Conservation (phyloP, 306 rosid species). For the Carpinus viminea region DNA sequence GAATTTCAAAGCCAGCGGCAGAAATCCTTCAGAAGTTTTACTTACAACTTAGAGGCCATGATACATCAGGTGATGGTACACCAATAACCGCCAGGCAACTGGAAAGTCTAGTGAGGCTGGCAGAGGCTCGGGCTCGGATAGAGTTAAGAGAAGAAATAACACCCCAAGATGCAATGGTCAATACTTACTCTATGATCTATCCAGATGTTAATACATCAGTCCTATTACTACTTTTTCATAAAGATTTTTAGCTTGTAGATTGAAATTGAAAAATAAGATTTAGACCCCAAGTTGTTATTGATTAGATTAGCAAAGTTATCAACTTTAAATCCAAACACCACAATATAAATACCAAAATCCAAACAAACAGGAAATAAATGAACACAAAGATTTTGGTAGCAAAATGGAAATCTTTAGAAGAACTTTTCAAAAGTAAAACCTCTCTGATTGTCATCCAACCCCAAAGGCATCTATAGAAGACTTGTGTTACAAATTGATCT, state of each 20-base stretch:
- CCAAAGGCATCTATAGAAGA: too few species aligned
- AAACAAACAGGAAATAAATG: too few species aligned
- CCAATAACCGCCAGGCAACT: conserved; percentile 97
- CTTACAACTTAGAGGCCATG: conserved; percentile 74
- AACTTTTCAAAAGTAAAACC: too few species aligned
- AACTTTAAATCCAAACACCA: too few species aligned
- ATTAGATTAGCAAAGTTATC: too few species aligned
- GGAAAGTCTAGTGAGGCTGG: conserved; percentile 93
- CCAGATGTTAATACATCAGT: conserved; percentile 16
- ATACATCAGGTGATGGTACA: conserved; percentile 80
- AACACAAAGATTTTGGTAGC: too few species aligned
- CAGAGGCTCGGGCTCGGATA: conserved; percentile 89
- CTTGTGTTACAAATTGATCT: too few species aligned
- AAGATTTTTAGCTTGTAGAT: neutral
- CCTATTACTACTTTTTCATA: conserved; percentile 7
- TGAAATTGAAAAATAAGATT: neutral
- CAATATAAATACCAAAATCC: too few species aligned
- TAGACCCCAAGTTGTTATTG: too few species aligned
- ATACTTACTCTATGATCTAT: conserved; percentile 26
- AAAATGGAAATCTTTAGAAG: too few species aligned
- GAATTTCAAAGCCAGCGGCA: conserved; percentile 90
- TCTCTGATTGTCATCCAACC: too few species aligned
- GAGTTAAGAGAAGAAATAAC: conserved; percentile 90
- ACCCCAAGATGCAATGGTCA: conserved; percentile 84
- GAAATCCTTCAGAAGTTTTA: conserved; percentile 87